phyloP scores from a whole-genome alignment of 1,284 basidiomycete genomes.

The Peniophora sp. region DNA sequence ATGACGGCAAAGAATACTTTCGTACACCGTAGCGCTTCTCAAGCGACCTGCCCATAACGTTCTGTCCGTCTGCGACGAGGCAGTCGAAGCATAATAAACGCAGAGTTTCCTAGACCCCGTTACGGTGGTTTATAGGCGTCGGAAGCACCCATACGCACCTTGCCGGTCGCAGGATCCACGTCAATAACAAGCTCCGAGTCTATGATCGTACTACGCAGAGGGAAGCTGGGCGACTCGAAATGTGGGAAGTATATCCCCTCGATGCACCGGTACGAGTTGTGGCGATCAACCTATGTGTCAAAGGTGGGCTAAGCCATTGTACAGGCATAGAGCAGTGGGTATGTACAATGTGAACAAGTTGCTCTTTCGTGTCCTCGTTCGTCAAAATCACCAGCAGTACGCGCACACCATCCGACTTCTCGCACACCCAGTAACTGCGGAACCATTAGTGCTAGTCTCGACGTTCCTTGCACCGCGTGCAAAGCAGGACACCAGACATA shows the following conservation, averaged over 20 bases:
- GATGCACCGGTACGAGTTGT: slow-evolving; percentile 79
- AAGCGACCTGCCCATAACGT: slow-evolving; percentile 79
- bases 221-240: slow-evolving; percentile 58
- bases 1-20: background rate
- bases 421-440: slow-evolving; percentile 94
- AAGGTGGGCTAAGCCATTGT: background rate
- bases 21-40: slow-evolving; percentile 87
- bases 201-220: slow-evolving; percentile 74
- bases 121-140: slow-evolving; percentile 2
- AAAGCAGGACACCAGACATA: slow-evolving; percentile 30
- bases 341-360: slow-evolving; percentile 79
- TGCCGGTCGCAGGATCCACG: slow-evolving; percentile 71
- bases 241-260: slow-evolving; percentile 84
- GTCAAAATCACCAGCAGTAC: slow-evolving; percentile 85
- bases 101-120: slow-evolving; percentile 54
- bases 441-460: slow-evolving; percentile 4
- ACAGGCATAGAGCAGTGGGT: background rate
- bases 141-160: slow-evolving; percentile 11
- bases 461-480: background rate
- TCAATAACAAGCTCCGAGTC: slow-evolving; percentile 97
- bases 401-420: slow-evolving; percentile 97
- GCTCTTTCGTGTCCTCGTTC: slow-evolving; percentile 51
- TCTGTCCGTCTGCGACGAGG: slow-evolving; percentile 80
- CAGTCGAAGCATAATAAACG: slow-evolving; percentile 92
- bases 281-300: slow-evolving; percentile 79